phyloP scores from a whole-genome alignment of 2,329 filamentous ascomycete genomes.

The Lecanoromycetidae sp. region DNA sequence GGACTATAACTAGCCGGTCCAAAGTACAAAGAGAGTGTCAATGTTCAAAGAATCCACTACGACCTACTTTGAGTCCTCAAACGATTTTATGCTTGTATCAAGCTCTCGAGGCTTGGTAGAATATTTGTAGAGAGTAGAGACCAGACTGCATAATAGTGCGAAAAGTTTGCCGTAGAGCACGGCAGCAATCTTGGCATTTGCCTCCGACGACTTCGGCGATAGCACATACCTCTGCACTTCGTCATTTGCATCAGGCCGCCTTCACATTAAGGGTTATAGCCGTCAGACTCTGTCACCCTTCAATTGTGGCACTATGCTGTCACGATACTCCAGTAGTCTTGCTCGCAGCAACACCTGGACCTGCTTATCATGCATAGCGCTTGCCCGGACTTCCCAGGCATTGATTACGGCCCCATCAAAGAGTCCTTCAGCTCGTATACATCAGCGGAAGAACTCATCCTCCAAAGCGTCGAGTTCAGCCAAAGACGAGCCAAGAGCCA shows the following conservation, averaged over 20 bases:
- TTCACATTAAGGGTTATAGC: neutral
- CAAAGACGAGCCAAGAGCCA: slow-evolving; percentile 13
- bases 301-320: slow-evolving; percentile 6
- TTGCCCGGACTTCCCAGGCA: slow-evolving; percentile 5
- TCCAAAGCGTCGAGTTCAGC: slow-evolving; percentile 34
- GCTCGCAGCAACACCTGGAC: slow-evolving; percentile 15
- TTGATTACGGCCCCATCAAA: slow-evolving; percentile 5
- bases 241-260: too few relatives aligned
- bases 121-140: too few relatives aligned
- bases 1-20: too few relatives aligned
- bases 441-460: slow-evolving; percentile 39
- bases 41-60: too few relatives aligned
- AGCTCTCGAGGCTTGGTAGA: too few relatives aligned
- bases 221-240: too few relatives aligned
- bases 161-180: neutral
- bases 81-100: too few relatives aligned
- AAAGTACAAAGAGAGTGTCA: too few relatives aligned
- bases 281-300: neutral
- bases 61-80: too few relatives aligned
- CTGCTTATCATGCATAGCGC: slow-evolving; percentile 13
- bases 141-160: neutral
- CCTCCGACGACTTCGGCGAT: neutral
- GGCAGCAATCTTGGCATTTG: too few relatives aligned
- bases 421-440: slow-evolving; percentile 27
- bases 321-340: slow-evolving; percentile 12